Conservation (phyloP, 2,329 filamentous ascomycete genomes). For the Beauveria bassiana region DNA sequence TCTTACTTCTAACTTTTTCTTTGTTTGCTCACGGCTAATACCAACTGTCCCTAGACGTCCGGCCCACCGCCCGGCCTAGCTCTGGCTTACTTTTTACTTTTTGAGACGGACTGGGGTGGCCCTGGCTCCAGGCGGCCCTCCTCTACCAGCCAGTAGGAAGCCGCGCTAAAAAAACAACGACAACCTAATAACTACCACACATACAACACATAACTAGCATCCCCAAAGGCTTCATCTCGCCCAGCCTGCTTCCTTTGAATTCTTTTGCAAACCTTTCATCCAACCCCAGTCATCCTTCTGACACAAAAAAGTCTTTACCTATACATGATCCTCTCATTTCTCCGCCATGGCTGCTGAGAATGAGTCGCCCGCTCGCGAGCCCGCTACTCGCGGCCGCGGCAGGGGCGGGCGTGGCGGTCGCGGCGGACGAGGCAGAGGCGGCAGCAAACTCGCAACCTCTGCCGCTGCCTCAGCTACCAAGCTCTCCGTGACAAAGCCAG, state of each 20-base stretch:
- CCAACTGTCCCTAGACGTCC: neutral
- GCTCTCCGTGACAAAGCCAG: constrained; percentile 28
- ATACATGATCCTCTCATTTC: constrained; percentile 24
- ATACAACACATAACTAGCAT: constrained; percentile 1
- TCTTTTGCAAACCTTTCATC: no score
- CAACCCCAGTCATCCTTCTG: no score
- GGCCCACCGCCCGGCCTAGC: constrained; percentile 2
- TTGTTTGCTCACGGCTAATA: neutral
- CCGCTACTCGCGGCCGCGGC: constrained; percentile 27
- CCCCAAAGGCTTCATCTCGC: neutral
- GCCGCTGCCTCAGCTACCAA: constrained; percentile 25
- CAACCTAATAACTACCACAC: constrained; percentile 2
- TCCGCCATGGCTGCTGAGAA: constrained; percentile 30
- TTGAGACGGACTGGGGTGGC: constrained; percentile 5
- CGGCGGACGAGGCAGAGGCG: constrained; percentile 16
- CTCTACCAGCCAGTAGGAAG: constrained; percentile 1
- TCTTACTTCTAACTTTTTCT: neutral
- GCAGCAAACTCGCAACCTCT: constrained; percentile 18
- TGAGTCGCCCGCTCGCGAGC: constrained; percentile 30
- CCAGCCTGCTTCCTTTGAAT: neutral
- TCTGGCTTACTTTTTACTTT: neutral
- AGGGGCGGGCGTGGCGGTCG: constrained; percentile 12
- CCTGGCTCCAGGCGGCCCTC: constrained; percentile 5
- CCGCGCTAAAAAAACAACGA: constrained; percentile 8
- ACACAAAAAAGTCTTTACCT: no score